A percentile compares a stretch with the other conserved stretches of the same genome.
phyloP scores from a whole-genome alignment of 345 rosid species.

The Hibiscus tridactylites region DNA sequence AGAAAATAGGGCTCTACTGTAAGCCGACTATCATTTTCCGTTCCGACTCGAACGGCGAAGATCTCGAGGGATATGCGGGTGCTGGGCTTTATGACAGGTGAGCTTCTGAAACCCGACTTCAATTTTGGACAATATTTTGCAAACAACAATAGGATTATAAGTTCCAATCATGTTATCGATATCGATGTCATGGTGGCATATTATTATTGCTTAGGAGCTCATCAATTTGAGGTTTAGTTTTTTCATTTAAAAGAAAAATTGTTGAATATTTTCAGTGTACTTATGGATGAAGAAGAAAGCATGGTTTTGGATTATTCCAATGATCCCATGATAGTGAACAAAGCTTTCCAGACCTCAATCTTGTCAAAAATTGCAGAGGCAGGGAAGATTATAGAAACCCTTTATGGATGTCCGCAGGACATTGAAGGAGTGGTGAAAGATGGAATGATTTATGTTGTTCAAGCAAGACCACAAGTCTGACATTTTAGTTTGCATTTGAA shows the following conservation, averaged over 20 bases:
- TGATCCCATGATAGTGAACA: conserved; percentile 20
- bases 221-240: background rate
- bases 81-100: conserved; percentile 44
- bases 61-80: conserved; percentile 37
- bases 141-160: background rate
- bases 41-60: conserved; percentile 42
- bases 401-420: conserved; percentile 27
- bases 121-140: background rate
- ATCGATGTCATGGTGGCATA: background rate
- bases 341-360: conserved; percentile 23
- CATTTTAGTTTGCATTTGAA: background rate
- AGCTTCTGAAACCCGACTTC: conserved; percentile 1
- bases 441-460: conserved; percentile 26
- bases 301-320: conserved; percentile 26
- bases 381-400: conserved; percentile 26
- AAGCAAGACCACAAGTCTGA: conserved; percentile 31
- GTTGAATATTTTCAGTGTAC: conserved; percentile 19
- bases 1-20: conserved; percentile 21
- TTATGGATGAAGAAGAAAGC: conserved; percentile 28
- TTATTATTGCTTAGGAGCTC: background rate
- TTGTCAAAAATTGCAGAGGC: conserved; percentile 31
- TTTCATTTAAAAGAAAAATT: background rate
- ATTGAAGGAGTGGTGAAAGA: conserved; percentile 36
- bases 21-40: conserved; percentile 32
- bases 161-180: no score